A percentile compares a stretch with the other conserved stretches of the same genome.
Conservation (phyloP, 2,329 filamentous ascomycete species). For the Graphiopsis chlorocephala region DNA sequence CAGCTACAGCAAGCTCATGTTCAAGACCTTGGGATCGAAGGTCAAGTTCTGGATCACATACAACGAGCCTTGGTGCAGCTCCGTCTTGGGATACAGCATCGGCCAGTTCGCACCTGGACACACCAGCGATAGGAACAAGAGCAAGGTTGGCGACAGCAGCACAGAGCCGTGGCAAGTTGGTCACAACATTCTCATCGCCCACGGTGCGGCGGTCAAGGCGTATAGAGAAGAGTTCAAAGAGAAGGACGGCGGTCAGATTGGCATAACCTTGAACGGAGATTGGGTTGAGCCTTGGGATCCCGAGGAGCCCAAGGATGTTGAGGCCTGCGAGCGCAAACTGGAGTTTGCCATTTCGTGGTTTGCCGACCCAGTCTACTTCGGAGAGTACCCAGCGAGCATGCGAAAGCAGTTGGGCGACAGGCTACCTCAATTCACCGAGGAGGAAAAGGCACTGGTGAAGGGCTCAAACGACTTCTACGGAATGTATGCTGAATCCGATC, state of each 20-base stretch:
- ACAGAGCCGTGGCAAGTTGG: constrained; percentile 81
- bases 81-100: constrained; percentile 74
- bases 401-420: constrained; percentile 73
- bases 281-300: constrained; percentile 76
- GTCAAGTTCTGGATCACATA: constrained; percentile 69
- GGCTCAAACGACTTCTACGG: constrained; percentile 93
- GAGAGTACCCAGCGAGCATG: constrained; percentile 82
- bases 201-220: constrained; percentile 75
- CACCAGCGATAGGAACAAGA: constrained; percentile 72
- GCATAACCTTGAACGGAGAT: constrained; percentile 79
- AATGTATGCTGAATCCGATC: constrained; percentile 49
- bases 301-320: constrained; percentile 69
- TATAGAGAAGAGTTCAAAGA: constrained; percentile 81
- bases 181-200: constrained; percentile 76
- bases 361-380: constrained; percentile 81
- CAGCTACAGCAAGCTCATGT: constrained; percentile 73
- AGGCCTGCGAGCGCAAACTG: constrained; percentile 75
- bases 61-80: constrained; percentile 76
- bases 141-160: constrained; percentile 66
- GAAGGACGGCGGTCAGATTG: constrained; percentile 71
- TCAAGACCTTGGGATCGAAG: constrained; percentile 67
- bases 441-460: constrained; percentile 70
- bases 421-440: constrained; percentile 69
- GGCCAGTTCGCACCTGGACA: constrained; percentile 80
- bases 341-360: constrained; percentile 90